These are phyloP conservation scores for Hyaloscypha bicolor DNA, from an alignment of 495 filamentous ascomycete genomes.

Conservation along the genomic window DNA sequence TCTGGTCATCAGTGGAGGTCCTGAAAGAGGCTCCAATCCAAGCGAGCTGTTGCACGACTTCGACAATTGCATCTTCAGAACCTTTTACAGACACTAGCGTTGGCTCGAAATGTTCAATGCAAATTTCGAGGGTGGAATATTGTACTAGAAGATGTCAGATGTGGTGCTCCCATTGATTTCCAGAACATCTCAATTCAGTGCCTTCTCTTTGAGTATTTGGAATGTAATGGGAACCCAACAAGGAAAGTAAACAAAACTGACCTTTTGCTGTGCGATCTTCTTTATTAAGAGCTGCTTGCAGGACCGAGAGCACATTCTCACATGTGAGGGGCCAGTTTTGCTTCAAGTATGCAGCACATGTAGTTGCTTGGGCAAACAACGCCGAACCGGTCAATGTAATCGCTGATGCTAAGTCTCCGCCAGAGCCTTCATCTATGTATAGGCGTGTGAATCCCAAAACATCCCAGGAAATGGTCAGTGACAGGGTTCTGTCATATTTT, in stretches of 20 bases:
- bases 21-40: not conserved
- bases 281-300: not conserved
- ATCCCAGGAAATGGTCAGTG: too few species aligned
- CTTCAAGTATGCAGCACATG: not conserved
- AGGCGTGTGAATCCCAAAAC: too few species aligned
- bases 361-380: constrained; percentile 1
- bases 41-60: not conserved
- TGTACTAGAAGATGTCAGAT: not conserved
- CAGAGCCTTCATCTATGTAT: too few species aligned
- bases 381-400: not conserved
- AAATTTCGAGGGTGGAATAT: not conserved
- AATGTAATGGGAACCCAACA: too few species aligned
- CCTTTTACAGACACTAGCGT: not conserved
- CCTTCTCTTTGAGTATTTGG: too few species aligned
- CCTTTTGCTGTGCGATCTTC: not conserved
- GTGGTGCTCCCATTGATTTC: not conserved
- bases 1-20: not conserved
- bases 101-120: not conserved
- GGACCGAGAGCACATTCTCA: not conserved
- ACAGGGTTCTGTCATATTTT: too few species aligned
- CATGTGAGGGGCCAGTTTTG: not conserved
- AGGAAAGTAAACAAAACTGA: not conserved
- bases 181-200: not conserved
- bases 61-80: not conserved
- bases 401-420: not conserved